phyloP scores from a whole-genome alignment of 2,329 filamentous ascomycete genomes.

The Amauroascus niger region DNA sequence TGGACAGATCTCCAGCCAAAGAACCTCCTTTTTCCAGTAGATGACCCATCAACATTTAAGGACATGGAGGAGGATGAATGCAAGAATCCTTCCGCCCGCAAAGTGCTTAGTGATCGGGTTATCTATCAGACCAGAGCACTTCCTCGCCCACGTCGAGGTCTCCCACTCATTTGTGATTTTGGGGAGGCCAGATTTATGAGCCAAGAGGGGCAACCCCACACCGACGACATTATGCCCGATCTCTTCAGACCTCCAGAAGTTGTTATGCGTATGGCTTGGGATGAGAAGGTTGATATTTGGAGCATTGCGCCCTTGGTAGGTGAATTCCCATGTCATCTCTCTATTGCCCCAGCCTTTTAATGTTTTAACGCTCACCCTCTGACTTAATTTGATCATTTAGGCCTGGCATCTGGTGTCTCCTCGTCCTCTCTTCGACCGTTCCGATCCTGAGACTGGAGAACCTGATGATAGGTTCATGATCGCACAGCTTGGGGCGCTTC shows the following conservation, averaged over 20 bases:
- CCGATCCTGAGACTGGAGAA: background rate
- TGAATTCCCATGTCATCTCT: background rate
- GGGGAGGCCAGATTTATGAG: constrained; percentile 2
- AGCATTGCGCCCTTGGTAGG: constrained; percentile 20
- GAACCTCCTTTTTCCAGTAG: constrained; percentile 12
- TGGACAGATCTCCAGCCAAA: constrained; percentile 9
- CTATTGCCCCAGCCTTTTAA: background rate
- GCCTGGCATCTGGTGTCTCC: constrained; percentile 9
- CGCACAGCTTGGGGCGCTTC: constrained; percentile 19
- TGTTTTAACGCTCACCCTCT: no score
- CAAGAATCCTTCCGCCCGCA: constrained; percentile 9
- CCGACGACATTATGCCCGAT: constrained; percentile 19
- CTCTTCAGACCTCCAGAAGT: constrained; percentile 23
- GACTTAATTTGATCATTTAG: background rate
- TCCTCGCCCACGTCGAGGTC: constrained; percentile 12
- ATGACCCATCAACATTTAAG: constrained; percentile 6
- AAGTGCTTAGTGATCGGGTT: constrained; percentile 11
- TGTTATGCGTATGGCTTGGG: constrained; percentile 21
- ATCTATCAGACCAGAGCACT: constrained; percentile 9
- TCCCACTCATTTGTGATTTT: constrained; percentile 13
- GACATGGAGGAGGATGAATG: constrained; percentile 8
- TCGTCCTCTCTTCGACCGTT: background rate
- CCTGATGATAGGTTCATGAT: constrained; percentile 16
- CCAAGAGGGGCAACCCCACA: background rate
- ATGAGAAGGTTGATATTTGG: constrained; percentile 22